Base-by-base conservation (phyloP, 2,329 filamentous ascomycete species). In the Beauveria brongniartii region DNA sequence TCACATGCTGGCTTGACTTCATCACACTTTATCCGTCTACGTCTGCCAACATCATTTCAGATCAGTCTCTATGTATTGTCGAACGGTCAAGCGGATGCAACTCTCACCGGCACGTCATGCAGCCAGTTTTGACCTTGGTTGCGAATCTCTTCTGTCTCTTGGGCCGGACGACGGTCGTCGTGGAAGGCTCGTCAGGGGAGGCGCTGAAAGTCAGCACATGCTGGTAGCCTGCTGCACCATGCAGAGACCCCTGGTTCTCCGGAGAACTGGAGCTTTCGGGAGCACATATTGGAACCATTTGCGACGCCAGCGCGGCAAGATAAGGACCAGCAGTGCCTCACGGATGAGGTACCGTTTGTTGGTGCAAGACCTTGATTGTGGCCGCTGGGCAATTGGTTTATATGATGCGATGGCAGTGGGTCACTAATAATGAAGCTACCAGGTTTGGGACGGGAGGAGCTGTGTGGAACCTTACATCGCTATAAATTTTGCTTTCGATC, bases 21-120 rank as follows among this genome's bases (percentile, higher is more conserved):
- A 44, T 60, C 58, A 26, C 58, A 60, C 28, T 60, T 60, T 14
- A 60, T 53, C 16, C 43, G 50, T 14, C 58, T 51, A 47, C 48
- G 48, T 14, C 58, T 60, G 50, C 18, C 28, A 40, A 20, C 37
- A 44, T 5, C 40, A 52, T 44, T 16, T 16, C 14, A 18, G 9
- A 20, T 54, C 5, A 54, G 41, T 24, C 37, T 40, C 2, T n/a
- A 24, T 22, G 24, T 6, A 30, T 34, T 22, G 10, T 24, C 9
- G 0, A 28, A 6, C 8, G 3, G 9, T 3, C 30, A 10, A 6
- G 3, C 8, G 47, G 24, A 40, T 10, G 8, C n/a, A 20, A 3
- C 3, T 26, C 58, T 47, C 12, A 60, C 58, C 58, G 58, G 28
- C 58, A 60, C 16, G 58, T 60, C 50, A 60, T 53, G 58, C 58